Evolutionary conservation across 257 asterid genomes (phyloP), one percentile per base, ranked within the genome.

Genomic region (Agastache rugosa): DNA sequence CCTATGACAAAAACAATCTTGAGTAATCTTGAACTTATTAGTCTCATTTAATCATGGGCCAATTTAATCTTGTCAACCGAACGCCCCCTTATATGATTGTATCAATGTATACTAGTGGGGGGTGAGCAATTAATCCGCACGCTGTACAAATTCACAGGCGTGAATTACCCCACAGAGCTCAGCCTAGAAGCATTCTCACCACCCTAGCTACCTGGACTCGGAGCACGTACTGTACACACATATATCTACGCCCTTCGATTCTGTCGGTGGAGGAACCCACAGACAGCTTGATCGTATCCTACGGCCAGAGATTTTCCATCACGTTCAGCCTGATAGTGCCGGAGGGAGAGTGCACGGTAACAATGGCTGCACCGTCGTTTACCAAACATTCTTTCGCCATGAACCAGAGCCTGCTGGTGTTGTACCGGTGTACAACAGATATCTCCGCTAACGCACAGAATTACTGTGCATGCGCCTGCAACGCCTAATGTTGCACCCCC

Each of bases 111-210:
- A n/a, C n/a, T 93, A 85, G 98, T 93, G 85, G 97, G 98, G 1
- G 98, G 97, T n/a, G 20, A 93, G 97, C 75, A n/a, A n/a, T n/a
- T n/a, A 93, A 93, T 63, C 97, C 97, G 1, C 97, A 93, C 70
- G 37, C 66, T 63, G 81, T 93, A 91, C 85, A 84, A 86, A 65
- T 91, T 91, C 70, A 85, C 93, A 1, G 85, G 87, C 60, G 92
- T 86, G 10, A 71, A 9, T 80, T 91, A 82, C 77, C 98, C 97
- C 10, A 93, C 98, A 0, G 95, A 93, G 1, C 69, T 93, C 47
- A 90, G 94, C 42, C 47, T 91, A 8, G 94, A 88, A 34, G 90
- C 91, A 0, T 93, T 88, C 63, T 78, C 82, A 34, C 97, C 98
- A 11, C 96, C 93, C 3, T 93, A n/a, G n/a, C n/a, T n/a, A 93